Evolutionary conservation across 768 basidiomycete genomes (phyloP).

Genomic region (Boletus tomentosulus): DNA sequence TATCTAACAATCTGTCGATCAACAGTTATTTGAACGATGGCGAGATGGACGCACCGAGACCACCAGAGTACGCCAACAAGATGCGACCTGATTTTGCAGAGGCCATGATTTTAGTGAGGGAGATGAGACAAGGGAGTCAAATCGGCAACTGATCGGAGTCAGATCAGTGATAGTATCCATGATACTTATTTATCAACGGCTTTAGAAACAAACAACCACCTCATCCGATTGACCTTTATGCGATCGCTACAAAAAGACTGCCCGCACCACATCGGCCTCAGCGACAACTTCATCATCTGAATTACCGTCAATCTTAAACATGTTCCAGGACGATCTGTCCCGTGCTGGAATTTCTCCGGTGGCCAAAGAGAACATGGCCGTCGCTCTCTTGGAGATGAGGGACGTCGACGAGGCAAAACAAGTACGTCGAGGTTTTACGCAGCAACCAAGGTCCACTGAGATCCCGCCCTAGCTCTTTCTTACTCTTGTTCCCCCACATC

Average conservation of each 20-base stretch:
- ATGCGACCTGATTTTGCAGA: constrained; percentile 68
- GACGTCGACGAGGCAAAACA: constrained; percentile 67
- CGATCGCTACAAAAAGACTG: constrained; percentile 39
- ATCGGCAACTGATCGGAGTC: background rate
- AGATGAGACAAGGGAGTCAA: background rate
- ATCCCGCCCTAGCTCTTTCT: constrained; percentile 51
- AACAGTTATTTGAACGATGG: background rate
- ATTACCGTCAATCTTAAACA: constrained; percentile 37
- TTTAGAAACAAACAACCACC: constrained; percentile 1
- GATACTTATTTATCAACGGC: background rate
- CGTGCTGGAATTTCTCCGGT: constrained; percentile 36
- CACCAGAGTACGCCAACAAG: constrained; percentile 96
- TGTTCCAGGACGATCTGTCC: too few species aligned
- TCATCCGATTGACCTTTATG: constrained; percentile 33
- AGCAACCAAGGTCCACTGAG: background rate
- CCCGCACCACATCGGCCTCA: constrained; percentile 14
- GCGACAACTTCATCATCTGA: background rate
- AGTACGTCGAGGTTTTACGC: constrained; percentile 37
- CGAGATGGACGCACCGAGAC: constrained; percentile 66
- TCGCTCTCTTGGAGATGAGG: constrained; percentile 74
- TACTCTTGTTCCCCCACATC: constrained; percentile 56
- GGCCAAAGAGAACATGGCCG: constrained; percentile 78
- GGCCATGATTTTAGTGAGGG: constrained; percentile 8
- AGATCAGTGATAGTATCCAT: background rate
- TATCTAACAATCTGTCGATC: constrained; percentile 49